Base-by-base conservation (phyloP, 2,329 filamentous ascomycete genomes). In the Akanthomyces muscarius region DNA sequence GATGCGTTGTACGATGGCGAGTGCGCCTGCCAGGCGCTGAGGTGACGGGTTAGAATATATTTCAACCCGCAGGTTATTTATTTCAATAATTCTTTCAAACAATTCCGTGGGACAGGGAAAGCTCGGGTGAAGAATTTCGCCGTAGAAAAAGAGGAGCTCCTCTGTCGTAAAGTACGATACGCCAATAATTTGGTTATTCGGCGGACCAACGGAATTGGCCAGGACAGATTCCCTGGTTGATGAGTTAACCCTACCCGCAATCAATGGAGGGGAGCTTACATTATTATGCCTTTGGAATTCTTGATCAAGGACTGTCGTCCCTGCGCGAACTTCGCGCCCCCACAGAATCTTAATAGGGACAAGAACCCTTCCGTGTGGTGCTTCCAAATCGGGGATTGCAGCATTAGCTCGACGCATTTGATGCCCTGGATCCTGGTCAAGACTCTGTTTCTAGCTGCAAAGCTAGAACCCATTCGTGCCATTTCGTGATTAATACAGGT, bases 331-430 rank as follows among this genome's bases (percentile, higher is more conserved):
- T 55, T 55, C 23, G 36, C 36, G 16, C 52, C 52, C 2, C 52
- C 52, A 18, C 52, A 55, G 52, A 42, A 55, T 8, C 36, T 16
- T 7, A 55, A 36, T n/a, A 55, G 23, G 36, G 52, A 55, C 6
- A 55, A 55, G 36, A 55, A 55, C 8, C 52, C 52, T 42, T 55
- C 52, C 11, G 10, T 42, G 52, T 55, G 52, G 21, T 42, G 36
- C 52, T 36, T 55, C 52, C 52, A 55, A 16, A 55, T 41, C n/a
- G 52, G 52, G 2, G 52, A 18, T 18, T 55, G 52, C 13, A 55
- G 52, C 52, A 55, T 55, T 8, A 55, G 36, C 52, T 55, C 52
- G 16, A 55, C 52, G 38, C 52, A 55, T 10, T 55, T 55, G 23
- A 55, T 55, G 36, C 52, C 52, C 36, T 55, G 52, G 21, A 55